Percentiles rank a stretch among this genome's conserved stretches.
Conservation (phyloP, 768 basidiomycete species). For the Auriculariales sp. region DNA sequence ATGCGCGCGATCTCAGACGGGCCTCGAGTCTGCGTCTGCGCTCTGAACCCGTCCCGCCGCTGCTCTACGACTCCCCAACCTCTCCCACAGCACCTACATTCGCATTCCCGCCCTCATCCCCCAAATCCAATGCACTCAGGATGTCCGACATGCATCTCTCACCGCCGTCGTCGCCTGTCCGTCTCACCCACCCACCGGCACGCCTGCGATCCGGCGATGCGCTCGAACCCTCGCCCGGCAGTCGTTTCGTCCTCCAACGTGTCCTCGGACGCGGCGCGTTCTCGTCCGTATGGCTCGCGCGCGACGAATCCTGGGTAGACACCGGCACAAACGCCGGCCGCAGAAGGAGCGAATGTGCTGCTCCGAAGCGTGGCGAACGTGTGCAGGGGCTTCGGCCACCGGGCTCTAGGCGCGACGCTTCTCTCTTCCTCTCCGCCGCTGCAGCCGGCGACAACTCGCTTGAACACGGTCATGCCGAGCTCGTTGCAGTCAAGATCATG, state of each 20-base stretch:
- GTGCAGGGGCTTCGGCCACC: conserved; percentile 8
- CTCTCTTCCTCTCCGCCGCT: conserved; percentile 18
- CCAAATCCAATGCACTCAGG: background rate
- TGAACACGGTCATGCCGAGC: conserved; percentile 14
- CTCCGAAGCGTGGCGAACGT: conserved; percentile 12
- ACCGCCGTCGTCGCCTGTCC: background rate
- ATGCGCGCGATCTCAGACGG: background rate
- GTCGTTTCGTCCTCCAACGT: conserved; percentile 23
- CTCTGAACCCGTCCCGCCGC: background rate
- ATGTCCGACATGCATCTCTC: background rate
- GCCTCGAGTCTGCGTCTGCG: background rate
- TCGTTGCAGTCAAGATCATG: conserved; percentile 44
- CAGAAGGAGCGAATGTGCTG: conserved; percentile 5
- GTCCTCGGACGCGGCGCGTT: conserved; percentile 61
- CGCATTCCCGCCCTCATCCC: background rate
- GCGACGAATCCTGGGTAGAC: conserved; percentile 25
- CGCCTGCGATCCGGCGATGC: background rate
- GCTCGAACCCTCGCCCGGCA: background rate
- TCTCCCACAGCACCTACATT: background rate
- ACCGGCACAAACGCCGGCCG: background rate
- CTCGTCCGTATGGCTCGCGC: conserved; percentile 61
- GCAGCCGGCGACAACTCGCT: conserved; percentile 33
- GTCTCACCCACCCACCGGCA: background rate
- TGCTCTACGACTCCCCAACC: background rate
- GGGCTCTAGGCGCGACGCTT: background rate